Percentiles rank a stretch among this genome's conserved stretches.
Conservation (phyloP, 2,329 filamentous ascomycete genomes). For the Cytospora mali region DNA sequence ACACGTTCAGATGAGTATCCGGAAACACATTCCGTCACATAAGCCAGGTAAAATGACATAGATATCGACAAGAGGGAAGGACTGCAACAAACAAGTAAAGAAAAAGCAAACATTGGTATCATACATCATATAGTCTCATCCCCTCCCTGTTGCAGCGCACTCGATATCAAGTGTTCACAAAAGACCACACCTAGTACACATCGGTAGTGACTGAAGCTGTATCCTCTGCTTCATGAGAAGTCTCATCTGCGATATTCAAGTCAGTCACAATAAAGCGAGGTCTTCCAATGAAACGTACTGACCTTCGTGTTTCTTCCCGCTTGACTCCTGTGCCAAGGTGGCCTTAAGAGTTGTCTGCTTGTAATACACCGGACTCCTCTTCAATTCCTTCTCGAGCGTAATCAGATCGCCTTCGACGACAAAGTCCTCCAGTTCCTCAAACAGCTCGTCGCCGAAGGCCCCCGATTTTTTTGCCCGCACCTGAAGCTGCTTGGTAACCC, state of each 20-base stretch:
- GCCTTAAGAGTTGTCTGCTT: constrained; percentile 7
- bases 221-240: background rate
- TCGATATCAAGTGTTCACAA: background rate
- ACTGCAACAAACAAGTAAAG: background rate
- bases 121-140: constrained; percentile 12
- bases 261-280: background rate
- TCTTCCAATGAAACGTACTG: background rate
- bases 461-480: constrained; percentile 28
- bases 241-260: background rate
- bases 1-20: background rate
- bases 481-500: constrained; percentile 28
- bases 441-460: constrained; percentile 24
- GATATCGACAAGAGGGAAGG: background rate
- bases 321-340: background rate
- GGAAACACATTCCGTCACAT: background rate
- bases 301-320: background rate
- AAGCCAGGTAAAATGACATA: background rate
- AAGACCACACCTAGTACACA: background rate
- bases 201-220: background rate
- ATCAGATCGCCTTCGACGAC: background rate
- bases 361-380: constrained; percentile 10
- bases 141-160: background rate
- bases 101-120: constrained; percentile 13
- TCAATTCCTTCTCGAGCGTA: background rate
- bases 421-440: constrained; percentile 23